Base-by-base conservation (phyloP, 495 filamentous ascomycete genomes). In the Aspergillus avenaceus region DNA sequence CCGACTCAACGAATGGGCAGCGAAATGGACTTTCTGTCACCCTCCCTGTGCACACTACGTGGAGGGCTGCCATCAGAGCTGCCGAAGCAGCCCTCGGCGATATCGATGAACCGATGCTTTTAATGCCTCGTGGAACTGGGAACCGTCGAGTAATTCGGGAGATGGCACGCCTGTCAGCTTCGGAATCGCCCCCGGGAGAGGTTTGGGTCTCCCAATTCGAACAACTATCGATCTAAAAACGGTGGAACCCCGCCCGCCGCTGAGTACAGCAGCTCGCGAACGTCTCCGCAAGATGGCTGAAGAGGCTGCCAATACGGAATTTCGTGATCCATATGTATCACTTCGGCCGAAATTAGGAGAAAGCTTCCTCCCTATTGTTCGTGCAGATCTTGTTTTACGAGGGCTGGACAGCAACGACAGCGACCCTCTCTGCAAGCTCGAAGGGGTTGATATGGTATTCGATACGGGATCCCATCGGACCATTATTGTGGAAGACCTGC, bases 11-110 rank as follows among this genome's bases (percentile, higher is more conserved):
- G 38, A 54, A 54, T 42, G 9, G 37, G 32, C 32, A 42, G 26
- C 19, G 48, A 19, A 45, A 54, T 45, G 52, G 49, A 16, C 52
- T 54, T 28, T 54, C 52, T 36, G 45, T 54, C 16, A 54, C 52
- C 9, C 25, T 54, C 38, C 52, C 52, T 40, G 52, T 31, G 5
- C 52, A 49, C 28, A 49, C 52, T 11, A 44, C 52, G 3, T 49
- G 45, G 45, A 45, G 25, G 26, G 29, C 37, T 37, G 52, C 52
- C n/a, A 49, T 54, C 23, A 36, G 25, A 43, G 40, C 52, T 38
- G 26, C 40, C 41, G 37, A 45, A 44, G 42, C 21, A 18, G 45
- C 29, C 24, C 24, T 54, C 24, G 40, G 46, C 31, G 23, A 44
- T 45, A 22, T 49, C 16, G 52, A 54, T 49, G 31, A 49, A 28